Percentiles rank a stretch among this genome's conserved stretches.
Conservation (phyloP, 2,329 filamentous ascomycete species). For the Arthrinium puccinioides region DNA sequence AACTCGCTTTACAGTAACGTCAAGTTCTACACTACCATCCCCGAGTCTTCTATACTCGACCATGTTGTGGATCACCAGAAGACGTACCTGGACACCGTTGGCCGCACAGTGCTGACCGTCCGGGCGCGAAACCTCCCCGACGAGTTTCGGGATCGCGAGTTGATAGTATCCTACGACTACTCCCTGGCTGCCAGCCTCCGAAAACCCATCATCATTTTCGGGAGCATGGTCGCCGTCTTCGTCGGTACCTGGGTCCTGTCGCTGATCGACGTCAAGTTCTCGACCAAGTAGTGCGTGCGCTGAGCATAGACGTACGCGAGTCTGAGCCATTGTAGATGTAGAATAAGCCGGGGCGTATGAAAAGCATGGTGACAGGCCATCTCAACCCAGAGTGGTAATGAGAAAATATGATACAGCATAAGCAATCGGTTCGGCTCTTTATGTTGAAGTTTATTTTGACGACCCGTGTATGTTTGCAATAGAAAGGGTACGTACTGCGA, state of each 20-base stretch:
- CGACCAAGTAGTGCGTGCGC: constrained; percentile 24
- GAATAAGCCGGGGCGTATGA: too few relatives aligned
- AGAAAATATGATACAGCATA: too few relatives aligned
- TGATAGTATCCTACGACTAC: constrained; percentile 86
- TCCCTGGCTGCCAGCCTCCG: constrained; percentile 66
- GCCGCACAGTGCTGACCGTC: constrained; percentile 74
- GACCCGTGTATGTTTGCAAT: too few relatives aligned
- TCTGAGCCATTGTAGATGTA: too few relatives aligned
- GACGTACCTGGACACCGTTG: constrained; percentile 90
- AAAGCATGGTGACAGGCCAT: too few relatives aligned
- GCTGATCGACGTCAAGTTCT: constrained; percentile 74
- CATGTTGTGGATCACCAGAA: constrained; percentile 59
- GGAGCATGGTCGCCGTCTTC: constrained; percentile 68
- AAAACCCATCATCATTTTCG: constrained; percentile 80
- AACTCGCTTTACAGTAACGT: constrained; percentile 60
- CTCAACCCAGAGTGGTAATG: too few relatives aligned
- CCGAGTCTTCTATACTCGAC: constrained; percentile 51
- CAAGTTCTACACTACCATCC: constrained; percentile 67
- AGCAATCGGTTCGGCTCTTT: too few relatives aligned
- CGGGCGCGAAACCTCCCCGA: constrained; percentile 84
- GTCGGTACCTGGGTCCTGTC: constrained; percentile 67
- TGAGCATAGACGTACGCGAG: too few relatives aligned
- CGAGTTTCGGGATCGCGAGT: constrained; percentile 74
- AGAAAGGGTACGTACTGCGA: too few relatives aligned
- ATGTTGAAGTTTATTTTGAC: too few relatives aligned